Evolutionary conservation across 768 basidiomycete genomes (phyloP), one percentile per base, ranked within the genome.

Genomic region (Tubosaeta sp.): DNA sequence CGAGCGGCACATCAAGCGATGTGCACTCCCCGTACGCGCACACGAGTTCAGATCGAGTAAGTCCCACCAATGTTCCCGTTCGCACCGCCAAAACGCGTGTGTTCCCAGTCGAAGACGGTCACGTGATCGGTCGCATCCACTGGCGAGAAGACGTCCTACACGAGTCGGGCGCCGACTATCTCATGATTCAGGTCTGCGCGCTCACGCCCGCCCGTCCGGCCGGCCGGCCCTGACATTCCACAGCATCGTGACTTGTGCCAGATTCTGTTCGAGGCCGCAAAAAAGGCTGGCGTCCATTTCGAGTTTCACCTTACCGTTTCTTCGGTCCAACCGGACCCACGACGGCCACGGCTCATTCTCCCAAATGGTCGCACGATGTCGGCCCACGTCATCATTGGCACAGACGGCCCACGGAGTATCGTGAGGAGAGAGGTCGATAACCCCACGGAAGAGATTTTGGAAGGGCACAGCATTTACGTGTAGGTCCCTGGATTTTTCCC

Each of bases 331-430:
- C 56, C 70, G 9, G 67, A 72, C 14, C 57, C 68, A 27, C 51
- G 51, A 27, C 54, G 54, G 2, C 65, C 67, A 4, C 61, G 67
- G 5, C 67, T 76, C 3, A 61, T 65, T 3, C 59, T 76, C 16
- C 72, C 73, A 13, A 71, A 67, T 41, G 83, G 82, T 22, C 75
- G 79, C 46, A 65, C 64, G 9, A 53, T 84, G 17, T 48, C 59
- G 5, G 78, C 77, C 5, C 83, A 86, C 60, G 66, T 85, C 32
- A 67, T 86, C 45, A 74, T 86, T 16, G 84, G 80, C 26, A 84
- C 85, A 3, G 85, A 86, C 62, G 85, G 85, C 12, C 73, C 75
- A 47, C 65, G 70, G 31, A 83, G 82, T 37, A 37, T 76, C 12
- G 69, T 75, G 29, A 65, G 66, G 17, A 56, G 70, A 19, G 60